Base-by-base conservation (phyloP, 257 asterid genomes). In the Nicotiana knightiana region DNA sequence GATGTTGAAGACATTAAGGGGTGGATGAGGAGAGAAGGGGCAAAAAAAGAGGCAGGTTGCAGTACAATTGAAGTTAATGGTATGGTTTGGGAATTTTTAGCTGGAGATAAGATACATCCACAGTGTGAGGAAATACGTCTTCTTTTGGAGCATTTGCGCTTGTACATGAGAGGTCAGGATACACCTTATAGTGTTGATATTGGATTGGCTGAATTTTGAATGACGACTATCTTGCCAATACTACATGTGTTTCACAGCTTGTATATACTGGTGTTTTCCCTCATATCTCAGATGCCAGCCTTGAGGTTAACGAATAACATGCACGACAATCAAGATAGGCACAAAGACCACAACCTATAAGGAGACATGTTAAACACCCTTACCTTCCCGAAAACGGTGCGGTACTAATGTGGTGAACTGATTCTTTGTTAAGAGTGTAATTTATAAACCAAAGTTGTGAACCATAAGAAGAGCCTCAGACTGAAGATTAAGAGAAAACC, bases 31-130 rank as follows among this genome's bases (percentile, higher is more conserved):
- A 87, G 53, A 16, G 90, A 87, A 61, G 97, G 98, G 82, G 97
- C 97, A 68, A 94, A 90, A 89, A 96, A 96, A 83, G 95, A 93
- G 88, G 90, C 76, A 4, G 99, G 98, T 0, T 93, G 89, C 81
- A 92, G 99, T 77, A 88, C 92, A 55, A 89, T 94, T 85, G 97
- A 93, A 89, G 85, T 90, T 32, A n/a, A 89, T 83, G 83, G 91
- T 84, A 84, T 81, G 87, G 85, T 91, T 46, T 85, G 88, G 82
- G 97, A 94, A 83, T 94, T 96, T 82, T 76, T 89, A 51, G 95
- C 96, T 66, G 97, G 99, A 77, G 93, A 87, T 87, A 85, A 85
- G 46, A 79, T 70, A 62, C 90, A 86, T 76, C 94, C 90, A 13
- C 90, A 83, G 55, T 83, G 85, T 86, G 87, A 86, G 81, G 86